Conservation (phyloP, 805 yeast species). For the Tetrapisispora phaffii region DNA sequence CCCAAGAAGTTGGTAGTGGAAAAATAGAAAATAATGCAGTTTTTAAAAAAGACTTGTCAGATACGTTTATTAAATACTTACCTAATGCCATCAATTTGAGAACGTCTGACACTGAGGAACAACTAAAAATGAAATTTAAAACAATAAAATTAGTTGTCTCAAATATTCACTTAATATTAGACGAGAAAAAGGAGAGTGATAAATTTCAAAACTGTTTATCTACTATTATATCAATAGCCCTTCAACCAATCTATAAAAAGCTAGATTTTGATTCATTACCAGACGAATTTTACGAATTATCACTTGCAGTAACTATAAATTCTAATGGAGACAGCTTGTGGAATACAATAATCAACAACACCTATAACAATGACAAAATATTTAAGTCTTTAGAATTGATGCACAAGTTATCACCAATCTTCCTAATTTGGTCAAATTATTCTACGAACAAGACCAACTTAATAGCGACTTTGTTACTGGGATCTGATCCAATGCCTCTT, state of each 20-base stretch:
- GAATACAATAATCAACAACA: conserved; percentile 55
- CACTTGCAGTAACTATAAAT: conserved; percentile 32
- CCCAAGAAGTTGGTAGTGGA: conserved; percentile 45
- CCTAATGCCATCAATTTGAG: conserved; percentile 23
- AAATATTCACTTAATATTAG: conserved; percentile 13
- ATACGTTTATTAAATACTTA: conserved; percentile 32
- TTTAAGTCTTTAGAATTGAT: conserved; percentile 13
- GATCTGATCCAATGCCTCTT: conserved; percentile 31
- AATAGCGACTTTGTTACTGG: conserved; percentile 18
- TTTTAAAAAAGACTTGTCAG: conserved; percentile 45
- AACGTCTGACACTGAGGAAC: conserved; percentile 3
- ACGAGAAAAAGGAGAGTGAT: conserved; percentile 37
- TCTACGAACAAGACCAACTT: conserved; percentile 47
- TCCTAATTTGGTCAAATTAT: conserved; percentile 51
- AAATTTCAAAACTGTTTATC: conserved; percentile 33
- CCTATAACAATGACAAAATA: conserved; percentile 42
- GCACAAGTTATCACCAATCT: conserved; percentile 42
- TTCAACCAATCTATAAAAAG: conserved; percentile 42
- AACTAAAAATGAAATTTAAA: background rate
- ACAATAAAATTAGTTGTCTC: conserved; percentile 7
- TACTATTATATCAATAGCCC: conserved; percentile 41
- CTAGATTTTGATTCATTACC: conserved; percentile 33
- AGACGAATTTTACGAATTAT: conserved; percentile 29
- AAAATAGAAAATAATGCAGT: conserved; percentile 53
- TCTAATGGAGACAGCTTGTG: conserved; percentile 36